Evolutionary conservation across 169 alveolate species (phyloP).

Genomic region (Pseudocohnilembus persalinus): DNA sequence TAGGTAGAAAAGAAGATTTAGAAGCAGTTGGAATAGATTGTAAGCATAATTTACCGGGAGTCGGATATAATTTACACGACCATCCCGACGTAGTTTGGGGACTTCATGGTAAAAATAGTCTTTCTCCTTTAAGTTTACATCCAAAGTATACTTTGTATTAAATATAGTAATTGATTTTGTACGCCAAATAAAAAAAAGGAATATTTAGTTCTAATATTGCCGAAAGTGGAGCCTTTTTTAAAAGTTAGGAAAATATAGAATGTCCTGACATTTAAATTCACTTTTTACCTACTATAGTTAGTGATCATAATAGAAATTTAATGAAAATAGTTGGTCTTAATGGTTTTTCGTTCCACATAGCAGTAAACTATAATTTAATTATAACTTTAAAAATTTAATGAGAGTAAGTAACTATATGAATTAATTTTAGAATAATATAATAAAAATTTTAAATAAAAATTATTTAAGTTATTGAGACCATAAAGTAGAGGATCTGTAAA

Average conservation of each 20-base stretch:
- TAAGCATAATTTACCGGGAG: conserved; percentile 19
- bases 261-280: conserved; percentile 36
- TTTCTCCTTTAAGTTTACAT: conserved; percentile 11
- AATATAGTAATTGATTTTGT: no score
- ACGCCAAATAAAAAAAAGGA: neutral
- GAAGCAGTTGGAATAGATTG: conserved; percentile 9
- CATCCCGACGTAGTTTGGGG: conserved; percentile 28
- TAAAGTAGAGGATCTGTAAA: conserved; percentile 19
- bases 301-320: conserved; percentile 16
- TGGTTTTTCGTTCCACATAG: conserved; percentile 5
- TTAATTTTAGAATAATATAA: no score
- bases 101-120: conserved; percentile 1
- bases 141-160: neutral
- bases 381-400: no score
- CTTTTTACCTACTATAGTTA: conserved; percentile 34
- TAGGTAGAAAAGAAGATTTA: conserved; percentile 30
- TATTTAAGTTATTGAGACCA: conserved; percentile 37
- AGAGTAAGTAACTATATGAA: no score
- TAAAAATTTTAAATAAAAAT: no score
- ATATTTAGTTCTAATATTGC: conserved; percentile 19
- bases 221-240: conserved; percentile 37
- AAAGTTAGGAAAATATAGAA: neutral
- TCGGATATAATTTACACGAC: conserved; percentile 42
- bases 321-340: neutral
- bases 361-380: no score